Evolutionary conservation across 2,329 filamentous ascomycete species (phyloP), one percentile per base, ranked within the genome.

Genomic region (Lecanicillium sp.): DNA sequence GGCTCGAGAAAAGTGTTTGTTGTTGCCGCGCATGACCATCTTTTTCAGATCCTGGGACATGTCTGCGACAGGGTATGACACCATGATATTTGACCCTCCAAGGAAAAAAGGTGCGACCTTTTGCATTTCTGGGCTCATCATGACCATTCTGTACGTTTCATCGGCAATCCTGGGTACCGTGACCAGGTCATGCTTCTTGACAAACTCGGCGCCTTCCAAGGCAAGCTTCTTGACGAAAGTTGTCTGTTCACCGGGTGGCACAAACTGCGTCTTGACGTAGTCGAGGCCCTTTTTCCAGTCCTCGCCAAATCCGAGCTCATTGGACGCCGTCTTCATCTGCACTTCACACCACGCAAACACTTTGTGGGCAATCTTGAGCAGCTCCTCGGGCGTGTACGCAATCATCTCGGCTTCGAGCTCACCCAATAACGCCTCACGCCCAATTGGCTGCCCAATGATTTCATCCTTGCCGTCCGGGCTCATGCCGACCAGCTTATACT

Each of bases 21-120:
- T 77, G 54, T 79, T 79, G 10, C 73, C 71, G 14, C 74, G 67
- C 65, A 79, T 70, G 38, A 69, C 68, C 74, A 78, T 79, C 46
- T 72, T 50, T 54, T 79, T 80, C 25, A 68, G 61, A 14, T 62
- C 64, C 45, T 78, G 71, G 4, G 56, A 46, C 72, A 77, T 77
- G 19, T 56, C 60, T 1, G 60, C 54, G 4, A 68, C 72, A 13
- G 75, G 74, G 39, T 77, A 79, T 1, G 74, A 71, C 3, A 79
- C 72, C 33, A 71, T 64, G 46, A 79, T 74, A 3, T 53, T 54
- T 1, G 61, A 56, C 0, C 74, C 76, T 5, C 74, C 74, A 0
- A 79, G 64, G 56, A 79, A 79, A 55, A 79, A 79, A 0, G 76
- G 75, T 10, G 70, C 72, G 3, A 72, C 64, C 41, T 69, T 73